A percentile compares a stretch with the other conserved stretches of the same genome.
phyloP scores from a whole-genome alignment of 768 basidiomycete genomes.

The Kwoniella botswanensis region DNA sequence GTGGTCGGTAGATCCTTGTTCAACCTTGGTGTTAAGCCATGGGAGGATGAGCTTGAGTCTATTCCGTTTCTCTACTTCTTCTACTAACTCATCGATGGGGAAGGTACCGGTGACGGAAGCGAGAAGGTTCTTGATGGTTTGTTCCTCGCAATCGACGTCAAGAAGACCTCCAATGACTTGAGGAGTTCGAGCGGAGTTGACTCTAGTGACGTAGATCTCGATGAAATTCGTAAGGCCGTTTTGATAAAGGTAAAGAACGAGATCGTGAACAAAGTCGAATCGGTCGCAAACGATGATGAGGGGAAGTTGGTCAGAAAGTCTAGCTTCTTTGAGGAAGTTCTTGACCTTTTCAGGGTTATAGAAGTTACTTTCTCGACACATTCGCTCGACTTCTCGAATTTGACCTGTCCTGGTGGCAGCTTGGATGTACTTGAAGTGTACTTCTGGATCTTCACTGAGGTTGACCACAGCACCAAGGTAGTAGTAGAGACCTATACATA shows the following conservation, averaged over 20 bases:
- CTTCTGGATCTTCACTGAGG: conserved; percentile 91
- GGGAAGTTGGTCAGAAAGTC: conserved; percentile 92
- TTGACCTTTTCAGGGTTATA: conserved; percentile 99
- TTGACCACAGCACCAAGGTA: conserved; percentile 98
- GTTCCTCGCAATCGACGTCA: conserved; percentile 97
- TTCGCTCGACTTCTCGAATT: conserved; percentile 97
- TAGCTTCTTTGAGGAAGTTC: conserved; percentile 99
- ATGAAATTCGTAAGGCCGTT: conserved; percentile 96
- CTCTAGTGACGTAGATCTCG: conserved; percentile 98
- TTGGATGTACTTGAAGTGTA: conserved; percentile 99
- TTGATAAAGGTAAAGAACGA: conserved; percentile 97
- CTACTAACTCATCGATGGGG: conserved; percentile 95
- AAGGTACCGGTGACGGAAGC: conserved; percentile 94
- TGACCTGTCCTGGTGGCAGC: conserved; percentile 97
- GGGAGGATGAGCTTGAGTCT: conserved; percentile 94
- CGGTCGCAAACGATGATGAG: conserved; percentile 99
- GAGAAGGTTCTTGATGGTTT: conserved; percentile 90
- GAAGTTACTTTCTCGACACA: conserved; percentile 93
- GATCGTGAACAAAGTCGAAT: conserved; percentile 98
- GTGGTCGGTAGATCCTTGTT: conserved; percentile 90
- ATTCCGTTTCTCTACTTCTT: conserved; percentile 95
- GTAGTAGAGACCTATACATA: conserved; percentile 82
- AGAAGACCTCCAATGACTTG: conserved; percentile 95
- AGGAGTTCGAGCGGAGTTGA: conserved; percentile 95
- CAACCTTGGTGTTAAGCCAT: conserved; percentile 92